Base-by-base conservation (phyloP, 352 stramenopile species). In the Globisporangium cystogenes region DNA sequence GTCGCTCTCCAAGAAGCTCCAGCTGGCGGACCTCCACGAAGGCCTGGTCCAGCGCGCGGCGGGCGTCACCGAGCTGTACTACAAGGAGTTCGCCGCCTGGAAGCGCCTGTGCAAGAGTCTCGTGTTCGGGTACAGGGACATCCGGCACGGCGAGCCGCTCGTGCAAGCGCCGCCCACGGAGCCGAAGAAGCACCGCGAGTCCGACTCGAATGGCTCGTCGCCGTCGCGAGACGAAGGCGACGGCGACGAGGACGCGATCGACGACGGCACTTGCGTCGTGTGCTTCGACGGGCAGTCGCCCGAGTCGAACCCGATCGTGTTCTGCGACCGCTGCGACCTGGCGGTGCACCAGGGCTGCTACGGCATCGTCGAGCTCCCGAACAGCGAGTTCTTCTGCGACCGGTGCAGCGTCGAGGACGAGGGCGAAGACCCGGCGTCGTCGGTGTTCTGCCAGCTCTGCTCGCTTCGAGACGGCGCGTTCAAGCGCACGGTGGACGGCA, bases 331-430 rank as follows among this genome's bases (percentile, higher is more conserved):
- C 14, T 96, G 87, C 51, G 81, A 94, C 55, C 65, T 96, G 27
- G 85, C 85, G n/a, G 85, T 96, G 21, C 87, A 96, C 53, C 85
- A 92, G 59, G 74, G 77, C 10, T 96, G 87, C 67, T 96, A 96
- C 46, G 87, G 87, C 47, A 76, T 96, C 44, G 68, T 72, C 5
- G 75, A 93, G 44, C 82, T 95, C 15, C 83, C 82, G 8, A 88
- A 66, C 49, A 92, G 70, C 62, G 85, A 96, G 60, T 96, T 95
- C 57, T 92, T 87, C 55, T 96, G 87, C 53, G 83, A 96, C 53
- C 75, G 78, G n/a, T 96, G 87, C 51, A 71, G 67, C 44, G 62
- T 74, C 6, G 69, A 77, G 31, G 66, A 74, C 29, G 76, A 86
- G 33, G 70, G 70, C 26, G 55, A 74, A 11, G 76, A 89, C 46